phyloP scores from a whole-genome alignment of 2,329 filamentous ascomycete species.

The Pestalotiopsis fici region DNA sequence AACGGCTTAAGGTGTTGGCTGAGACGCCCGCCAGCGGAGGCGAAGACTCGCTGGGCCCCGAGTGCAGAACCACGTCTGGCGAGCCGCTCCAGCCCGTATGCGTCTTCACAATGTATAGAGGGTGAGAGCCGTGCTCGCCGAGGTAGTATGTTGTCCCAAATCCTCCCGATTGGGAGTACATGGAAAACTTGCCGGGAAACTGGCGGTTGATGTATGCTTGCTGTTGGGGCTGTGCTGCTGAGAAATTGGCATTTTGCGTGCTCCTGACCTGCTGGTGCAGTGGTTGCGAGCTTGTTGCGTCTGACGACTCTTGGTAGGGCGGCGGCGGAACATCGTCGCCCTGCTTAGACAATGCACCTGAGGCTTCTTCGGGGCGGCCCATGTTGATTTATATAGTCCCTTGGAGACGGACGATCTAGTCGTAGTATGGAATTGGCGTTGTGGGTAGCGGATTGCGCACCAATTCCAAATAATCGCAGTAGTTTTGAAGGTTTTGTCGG shows the following conservation, averaged over 20 bases:
- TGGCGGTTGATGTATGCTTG: constrained; percentile 1
- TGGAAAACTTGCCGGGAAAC: background rate
- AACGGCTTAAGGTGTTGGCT: background rate
- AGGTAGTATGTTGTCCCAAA: constrained; percentile 17
- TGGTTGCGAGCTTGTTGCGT: background rate
- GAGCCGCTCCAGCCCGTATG: constrained; percentile 18
- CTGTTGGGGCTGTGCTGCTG: background rate
- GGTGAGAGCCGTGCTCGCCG: constrained; percentile 16
- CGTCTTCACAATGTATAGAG: constrained; percentile 18
- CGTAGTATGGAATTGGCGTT: too few relatives aligned
- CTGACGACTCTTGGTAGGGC: background rate
- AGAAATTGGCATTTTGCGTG: background rate
- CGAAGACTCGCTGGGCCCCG: constrained; percentile 15
- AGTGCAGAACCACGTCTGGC: constrained; percentile 17
- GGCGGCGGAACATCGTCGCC: too few relatives aligned
- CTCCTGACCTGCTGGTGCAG: background rate
- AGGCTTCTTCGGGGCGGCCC: background rate
- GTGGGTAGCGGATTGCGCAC: too few relatives aligned
- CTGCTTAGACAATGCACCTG: too few relatives aligned
- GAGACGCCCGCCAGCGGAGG: constrained; percentile 18
- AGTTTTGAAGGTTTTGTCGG: too few relatives aligned
- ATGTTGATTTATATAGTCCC: background rate
- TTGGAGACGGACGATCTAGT: background rate
- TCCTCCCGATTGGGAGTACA: background rate
- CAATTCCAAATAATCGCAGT: too few relatives aligned